Base-by-base conservation (phyloP, 176 grass and related monocot genomes). In the Poa pratensis region DNA sequence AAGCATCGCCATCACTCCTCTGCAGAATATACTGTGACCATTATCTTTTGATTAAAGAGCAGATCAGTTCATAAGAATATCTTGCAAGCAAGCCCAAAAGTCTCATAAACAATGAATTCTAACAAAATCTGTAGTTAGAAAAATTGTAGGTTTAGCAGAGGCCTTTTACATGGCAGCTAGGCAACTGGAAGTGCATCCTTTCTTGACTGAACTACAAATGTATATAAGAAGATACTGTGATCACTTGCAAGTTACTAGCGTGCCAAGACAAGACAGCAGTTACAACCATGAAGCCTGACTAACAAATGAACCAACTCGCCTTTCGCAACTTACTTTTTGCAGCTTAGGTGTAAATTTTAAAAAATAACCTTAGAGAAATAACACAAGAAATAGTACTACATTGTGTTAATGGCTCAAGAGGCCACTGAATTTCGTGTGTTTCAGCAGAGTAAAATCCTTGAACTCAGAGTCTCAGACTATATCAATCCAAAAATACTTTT, bases 291-390 rank as follows among this genome's bases (percentile, higher is more conserved):
- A 46, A 84, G 14, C 13, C 63, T 45, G 53, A 81, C n/a, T 35
- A 35, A 35, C 34, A 35, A 35, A 35, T 35, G 34, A 35, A 35
- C 34, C 34, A 35, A 35, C 2, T 35, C 3, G 34, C 34, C 1
- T 35, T 35, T 35, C 4, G 34, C 34, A 35, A 35, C 23, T 37
- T 81, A 14, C n/a, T 23, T 61, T 76, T 17, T n/a, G 27, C 66
- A 27, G 60, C 39, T 75, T 49, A 59, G 80, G 11, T 76, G 20
- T 27, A 71, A 53, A 12, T 77, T 81, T 30, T 69, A n/a, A 32
- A 86, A n/a, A 73, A 35, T 69, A 76, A 77, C 16, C 46, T 52
- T 20, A 8, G 12, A 75, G 57, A 75, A 49, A 89, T 18, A 76
- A 76, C 61, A 81, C 26, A 84, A 53, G 13, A 30, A 59, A 57